Conservation (phyloP, 1,284 basidiomycete genomes). For the Leccinum olivaceoglutinosum region DNA sequence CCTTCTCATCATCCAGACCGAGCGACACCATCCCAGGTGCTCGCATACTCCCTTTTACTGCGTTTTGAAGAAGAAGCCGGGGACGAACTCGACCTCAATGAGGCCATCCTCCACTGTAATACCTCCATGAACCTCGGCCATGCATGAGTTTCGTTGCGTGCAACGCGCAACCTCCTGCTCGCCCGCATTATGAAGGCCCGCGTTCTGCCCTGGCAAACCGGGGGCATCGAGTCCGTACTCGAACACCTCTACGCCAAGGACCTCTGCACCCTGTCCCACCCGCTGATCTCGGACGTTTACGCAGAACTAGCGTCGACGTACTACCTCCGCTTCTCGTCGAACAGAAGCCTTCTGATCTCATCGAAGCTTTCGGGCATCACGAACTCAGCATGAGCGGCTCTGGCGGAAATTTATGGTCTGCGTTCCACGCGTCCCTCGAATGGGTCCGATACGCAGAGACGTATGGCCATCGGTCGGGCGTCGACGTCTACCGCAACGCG, state of each 20-base stretch:
- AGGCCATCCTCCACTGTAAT: slow-evolving; percentile 19
- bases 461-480: too few relatives aligned
- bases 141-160: slow-evolving; percentile 13
- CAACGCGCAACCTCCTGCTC: slow-evolving; percentile 18
- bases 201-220: slow-evolving; percentile 15
- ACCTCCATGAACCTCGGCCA: background rate
- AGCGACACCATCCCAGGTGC: slow-evolving; percentile 8
- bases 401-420: too few relatives aligned
- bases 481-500: too few relatives aligned
- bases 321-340: slow-evolving; percentile 24
- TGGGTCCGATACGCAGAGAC: too few relatives aligned
- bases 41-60: slow-evolving; percentile 19
- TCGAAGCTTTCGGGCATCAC: slow-evolving; percentile 24
- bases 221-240: slow-evolving; percentile 19
- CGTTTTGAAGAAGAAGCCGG: slow-evolving; percentile 21
- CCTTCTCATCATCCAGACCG: slow-evolving; percentile 15
- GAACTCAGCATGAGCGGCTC: slow-evolving; percentile 22
- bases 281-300: slow-evolving; percentile 20
- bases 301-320: slow-evolving; percentile 23
- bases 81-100: slow-evolving; percentile 25
- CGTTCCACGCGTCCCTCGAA: too few relatives aligned
- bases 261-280: slow-evolving; percentile 16
- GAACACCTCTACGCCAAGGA: slow-evolving; percentile 20
- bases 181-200: slow-evolving; percentile 22
- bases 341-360: slow-evolving; percentile 18